phyloP scores from a whole-genome alignment of 139 green algal genomes.

The Chlorella ohadii region DNA sequence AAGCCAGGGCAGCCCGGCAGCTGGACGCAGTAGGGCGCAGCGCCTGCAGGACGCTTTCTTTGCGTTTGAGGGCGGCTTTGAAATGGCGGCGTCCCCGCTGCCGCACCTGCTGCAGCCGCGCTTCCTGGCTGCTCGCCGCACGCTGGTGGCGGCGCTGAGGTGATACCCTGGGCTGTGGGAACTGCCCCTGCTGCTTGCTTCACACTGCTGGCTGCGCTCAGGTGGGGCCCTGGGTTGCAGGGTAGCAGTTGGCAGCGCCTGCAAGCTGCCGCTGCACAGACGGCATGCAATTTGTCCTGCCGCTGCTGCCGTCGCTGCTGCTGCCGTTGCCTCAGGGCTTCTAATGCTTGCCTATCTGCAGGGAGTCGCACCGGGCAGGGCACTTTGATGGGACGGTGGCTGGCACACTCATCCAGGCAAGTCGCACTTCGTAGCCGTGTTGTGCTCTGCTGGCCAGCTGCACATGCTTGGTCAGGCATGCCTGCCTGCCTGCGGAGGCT shows the following conservation, averaged over 20 bases:
- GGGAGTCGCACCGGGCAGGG: conserved; percentile 37
- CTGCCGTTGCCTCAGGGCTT: not conserved
- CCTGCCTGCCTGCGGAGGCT: too few relatives aligned
- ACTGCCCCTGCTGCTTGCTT: not conserved
- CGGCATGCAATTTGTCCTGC: not conserved
- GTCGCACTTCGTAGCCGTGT: too few relatives aligned
- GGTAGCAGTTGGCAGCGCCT: too few relatives aligned
- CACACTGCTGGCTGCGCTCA: not conserved
- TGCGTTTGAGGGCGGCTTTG: conserved; percentile 73
- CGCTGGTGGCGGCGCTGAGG: conserved; percentile 52
- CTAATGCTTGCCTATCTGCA: conserved; percentile 1
- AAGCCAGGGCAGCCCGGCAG: not conserved
- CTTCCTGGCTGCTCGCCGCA: conserved; percentile 45
- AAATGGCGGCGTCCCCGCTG: conserved; percentile 79
- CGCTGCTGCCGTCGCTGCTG: not conserved
- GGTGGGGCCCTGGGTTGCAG: too few relatives aligned
- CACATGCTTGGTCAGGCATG: too few relatives aligned
- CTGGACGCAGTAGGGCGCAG: not conserved
- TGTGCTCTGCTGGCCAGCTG: too few relatives aligned
- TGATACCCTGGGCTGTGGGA: not conserved
- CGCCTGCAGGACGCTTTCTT: conserved; percentile 48
- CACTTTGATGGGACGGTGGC: conserved; percentile 59
- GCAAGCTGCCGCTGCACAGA: too few relatives aligned
- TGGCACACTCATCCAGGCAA: conserved; percentile 51
- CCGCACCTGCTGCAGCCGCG: conserved; percentile 70